Conservation (phyloP, 306 rosid genomes). For the Pachyrhizus erosus region DNA sequence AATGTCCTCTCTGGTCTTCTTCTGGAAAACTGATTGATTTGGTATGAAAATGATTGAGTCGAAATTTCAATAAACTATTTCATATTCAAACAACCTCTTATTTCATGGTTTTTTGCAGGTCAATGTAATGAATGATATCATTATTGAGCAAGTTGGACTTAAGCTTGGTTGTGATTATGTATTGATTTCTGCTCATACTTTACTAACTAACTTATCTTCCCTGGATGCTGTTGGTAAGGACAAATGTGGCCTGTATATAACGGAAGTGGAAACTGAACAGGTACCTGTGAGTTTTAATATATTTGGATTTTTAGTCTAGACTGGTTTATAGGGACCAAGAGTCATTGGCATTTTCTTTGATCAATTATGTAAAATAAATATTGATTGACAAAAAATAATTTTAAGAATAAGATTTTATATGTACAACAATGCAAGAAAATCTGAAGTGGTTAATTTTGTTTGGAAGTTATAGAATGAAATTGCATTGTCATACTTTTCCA, state of each 20-base stretch:
- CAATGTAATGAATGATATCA: constrained; percentile 56
- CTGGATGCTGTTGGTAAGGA: constrained; percentile 49
- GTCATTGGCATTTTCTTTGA: constrained; percentile 13
- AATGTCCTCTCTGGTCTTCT: constrained; percentile 75
- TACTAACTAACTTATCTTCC: constrained; percentile 66
- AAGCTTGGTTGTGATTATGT: constrained; percentile 64
- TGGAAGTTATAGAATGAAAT: background rate
- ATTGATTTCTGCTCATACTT: constrained; percentile 56
- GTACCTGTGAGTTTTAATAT: constrained; percentile 43
- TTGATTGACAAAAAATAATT: background rate
- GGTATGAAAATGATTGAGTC: constrained; percentile 60
- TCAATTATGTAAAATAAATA: background rate
- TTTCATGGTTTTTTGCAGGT: constrained; percentile 61
- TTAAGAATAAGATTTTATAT: background rate
- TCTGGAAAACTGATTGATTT: constrained; percentile 60
- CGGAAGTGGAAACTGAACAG: constrained; percentile 60
- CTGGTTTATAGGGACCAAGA: background rate
- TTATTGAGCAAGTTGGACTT: constrained; percentile 59
- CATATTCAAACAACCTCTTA: background rate
- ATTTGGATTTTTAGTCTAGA: constrained; percentile 11
- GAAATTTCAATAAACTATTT: constrained; percentile 8
- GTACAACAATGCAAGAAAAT: background rate
- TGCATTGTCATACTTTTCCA: background rate
- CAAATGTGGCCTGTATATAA: constrained; percentile 48
- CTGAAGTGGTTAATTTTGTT: background rate